Evolutionary conservation across 2,329 filamentous ascomycete species (phyloP).

Genomic region (Aaosphaeria pasadenensis): DNA sequence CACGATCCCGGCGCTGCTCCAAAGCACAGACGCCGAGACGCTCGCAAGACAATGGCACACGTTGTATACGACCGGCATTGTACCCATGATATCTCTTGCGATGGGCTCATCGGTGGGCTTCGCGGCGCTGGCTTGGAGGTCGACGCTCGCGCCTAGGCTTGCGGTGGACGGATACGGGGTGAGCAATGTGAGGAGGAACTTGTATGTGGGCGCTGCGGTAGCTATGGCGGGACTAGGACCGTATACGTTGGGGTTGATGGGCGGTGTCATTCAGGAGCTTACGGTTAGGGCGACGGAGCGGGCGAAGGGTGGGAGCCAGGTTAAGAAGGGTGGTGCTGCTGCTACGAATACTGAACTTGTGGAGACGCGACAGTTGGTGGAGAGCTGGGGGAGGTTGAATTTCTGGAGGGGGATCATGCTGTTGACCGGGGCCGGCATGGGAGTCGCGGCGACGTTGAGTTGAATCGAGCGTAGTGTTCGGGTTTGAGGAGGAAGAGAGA

Average conservation of each 20-base stretch:
- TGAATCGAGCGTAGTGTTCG: neutral
- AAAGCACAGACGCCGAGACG: slow-evolving; percentile 1
- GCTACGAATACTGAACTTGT: neutral
- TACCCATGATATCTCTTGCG: slow-evolving; percentile 12
- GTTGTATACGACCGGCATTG: slow-evolving; percentile 15
- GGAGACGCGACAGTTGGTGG: slow-evolving; percentile 9
- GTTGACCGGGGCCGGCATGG: slow-evolving; percentile 8
- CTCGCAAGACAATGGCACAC: slow-evolving; percentile 18
- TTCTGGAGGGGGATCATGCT: slow-evolving; percentile 9
- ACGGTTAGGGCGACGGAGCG: slow-evolving; percentile 5
- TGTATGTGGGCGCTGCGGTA: slow-evolving; percentile 9
- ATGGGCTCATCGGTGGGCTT: slow-evolving; percentile 13
- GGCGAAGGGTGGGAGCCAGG: neutral
- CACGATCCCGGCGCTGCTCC: slow-evolving; percentile 13
- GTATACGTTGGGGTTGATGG: slow-evolving; percentile 12
- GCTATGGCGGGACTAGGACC: slow-evolving; percentile 11
- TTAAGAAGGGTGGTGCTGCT: neutral
- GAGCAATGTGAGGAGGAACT: slow-evolving; percentile 3
- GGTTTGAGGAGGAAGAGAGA: neutral
- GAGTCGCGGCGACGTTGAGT: slow-evolving; percentile 8
- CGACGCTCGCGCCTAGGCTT: neutral
- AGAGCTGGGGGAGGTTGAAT: slow-evolving; percentile 13
- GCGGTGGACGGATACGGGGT: neutral
- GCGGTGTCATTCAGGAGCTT: slow-evolving; percentile 3
- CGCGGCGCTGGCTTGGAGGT: slow-evolving; percentile 11